phyloP scores from a whole-genome alignment of 257 asterid genomes.

The Fraxinus americana region DNA sequence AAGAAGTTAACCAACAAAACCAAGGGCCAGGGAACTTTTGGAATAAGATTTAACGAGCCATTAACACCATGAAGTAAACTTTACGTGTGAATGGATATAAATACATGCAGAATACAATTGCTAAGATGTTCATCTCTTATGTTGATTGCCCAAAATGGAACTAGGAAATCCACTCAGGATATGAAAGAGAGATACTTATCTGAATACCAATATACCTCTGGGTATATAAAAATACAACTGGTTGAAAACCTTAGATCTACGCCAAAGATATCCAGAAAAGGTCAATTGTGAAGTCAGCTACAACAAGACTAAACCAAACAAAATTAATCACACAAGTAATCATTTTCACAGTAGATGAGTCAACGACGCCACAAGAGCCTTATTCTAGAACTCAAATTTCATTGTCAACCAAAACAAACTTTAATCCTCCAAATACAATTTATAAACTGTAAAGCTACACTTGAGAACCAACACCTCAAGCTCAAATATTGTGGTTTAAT shows the following conservation, averaged over 20 bases:
- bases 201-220: neutral
- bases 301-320: neutral
- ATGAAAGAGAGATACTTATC: neutral
- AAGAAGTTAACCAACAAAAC: neutral
- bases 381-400: neutral
- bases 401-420: neutral
- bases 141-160: neutral
- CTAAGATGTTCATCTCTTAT: neutral
- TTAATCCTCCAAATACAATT: neutral
- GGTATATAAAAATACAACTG: neutral
- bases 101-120: neutral
- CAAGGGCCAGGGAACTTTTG: neutral
- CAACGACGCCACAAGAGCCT: neutral
- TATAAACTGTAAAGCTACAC: neutral
- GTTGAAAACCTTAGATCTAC: neutral
- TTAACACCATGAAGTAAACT: neutral
- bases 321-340: neutral
- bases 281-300: neutral
- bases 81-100: neutral
- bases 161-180: neutral
- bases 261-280: neutral
- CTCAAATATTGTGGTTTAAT: neutral
- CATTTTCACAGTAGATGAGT: neutral
- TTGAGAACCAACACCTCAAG: neutral
- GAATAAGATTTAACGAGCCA: neutral